Evolutionary conservation across 2,329 filamentous ascomycete genomes (phyloP).

Genomic region (Claviceps paspali): DNA sequence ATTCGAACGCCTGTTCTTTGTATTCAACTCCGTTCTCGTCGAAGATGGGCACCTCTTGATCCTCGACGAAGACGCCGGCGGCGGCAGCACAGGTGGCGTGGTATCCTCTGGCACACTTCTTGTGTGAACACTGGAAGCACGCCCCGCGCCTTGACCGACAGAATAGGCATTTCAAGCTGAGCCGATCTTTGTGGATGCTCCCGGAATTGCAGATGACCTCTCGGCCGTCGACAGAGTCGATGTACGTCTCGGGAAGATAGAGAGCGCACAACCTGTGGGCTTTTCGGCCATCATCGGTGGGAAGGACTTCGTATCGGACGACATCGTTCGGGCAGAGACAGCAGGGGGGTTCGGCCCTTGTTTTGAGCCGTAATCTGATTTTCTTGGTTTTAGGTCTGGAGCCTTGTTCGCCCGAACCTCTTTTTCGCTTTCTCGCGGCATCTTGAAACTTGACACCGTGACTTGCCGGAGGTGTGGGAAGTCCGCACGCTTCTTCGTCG

Average conservation of each 20-base stretch:
- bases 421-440: slow-evolving; percentile 47
- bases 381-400: slow-evolving; percentile 53
- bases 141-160: slow-evolving; percentile 91
- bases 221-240: slow-evolving; percentile 53
- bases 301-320: slow-evolving; percentile 63
- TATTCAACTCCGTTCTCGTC: slow-evolving; percentile 86
- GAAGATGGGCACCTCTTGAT: slow-evolving; percentile 71
- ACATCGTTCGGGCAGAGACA: slow-evolving; percentile 86
- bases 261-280: slow-evolving; percentile 80
- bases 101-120: slow-evolving; percentile 86
- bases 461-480: slow-evolving; percentile 65
- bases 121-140: slow-evolving; percentile 90
- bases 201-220: slow-evolving; percentile 66
- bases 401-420: slow-evolving; percentile 19
- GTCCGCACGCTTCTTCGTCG: slow-evolving; percentile 46
- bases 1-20: slow-evolving; percentile 79
- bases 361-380: slow-evolving; percentile 61
- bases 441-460: slow-evolving; percentile 53
- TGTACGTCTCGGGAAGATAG: slow-evolving; percentile 84
- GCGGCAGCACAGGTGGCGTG: slow-evolving; percentile 89
- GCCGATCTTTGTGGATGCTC: slow-evolving; percentile 70
- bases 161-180: slow-evolving; percentile 87
- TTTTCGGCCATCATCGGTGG: slow-evolving; percentile 74
- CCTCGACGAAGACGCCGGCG: slow-evolving; percentile 82
- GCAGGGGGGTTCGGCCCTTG: slow-evolving; percentile 63